Evolutionary conservation across 805 yeast genomes (phyloP).

Genomic region (Saturnispora mendoncae): DNA sequence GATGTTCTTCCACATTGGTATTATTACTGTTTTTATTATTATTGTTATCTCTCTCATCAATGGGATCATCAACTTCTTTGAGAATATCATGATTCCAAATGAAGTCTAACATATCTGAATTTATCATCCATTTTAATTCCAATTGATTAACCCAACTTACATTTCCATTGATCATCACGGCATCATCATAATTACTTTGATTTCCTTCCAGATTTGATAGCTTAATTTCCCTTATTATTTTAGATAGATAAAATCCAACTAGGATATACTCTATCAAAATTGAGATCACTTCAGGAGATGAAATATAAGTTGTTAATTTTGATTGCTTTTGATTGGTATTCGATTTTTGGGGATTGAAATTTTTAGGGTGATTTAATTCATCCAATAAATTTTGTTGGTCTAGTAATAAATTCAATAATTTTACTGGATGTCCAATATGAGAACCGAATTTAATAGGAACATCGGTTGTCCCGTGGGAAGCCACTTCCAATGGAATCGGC

Average conservation of each 20-base stretch:
- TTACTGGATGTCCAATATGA: constrained; percentile 10
- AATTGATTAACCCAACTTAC: not conserved
- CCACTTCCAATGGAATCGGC: constrained; percentile 3
- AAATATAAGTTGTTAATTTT: constrained; percentile 26
- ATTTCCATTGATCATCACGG: not conserved
- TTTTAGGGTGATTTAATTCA: constrained; percentile 29
- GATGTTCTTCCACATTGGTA: constrained; percentile 6
- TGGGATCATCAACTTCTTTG: constrained; percentile 1
- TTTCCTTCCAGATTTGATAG: constrained; percentile 6
- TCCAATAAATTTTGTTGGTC: constrained; percentile 31
- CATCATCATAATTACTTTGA: not conserved
- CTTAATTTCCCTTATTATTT: constrained; percentile 2
- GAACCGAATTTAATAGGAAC: not conserved
- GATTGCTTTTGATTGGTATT: constrained; percentile 6
- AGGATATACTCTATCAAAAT: constrained; percentile 25
- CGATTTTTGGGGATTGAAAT: constrained; percentile 11
- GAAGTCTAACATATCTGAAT: constrained; percentile 2
- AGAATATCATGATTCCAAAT: constrained; percentile 9
- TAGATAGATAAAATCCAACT: constrained; percentile 8
- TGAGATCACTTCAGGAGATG: constrained; percentile 26
- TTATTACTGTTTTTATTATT: no score
- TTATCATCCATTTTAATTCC: constrained; percentile 4
- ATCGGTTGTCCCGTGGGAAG: not conserved
- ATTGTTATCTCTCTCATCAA: not conserved
- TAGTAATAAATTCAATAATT: constrained; percentile 26